These are phyloP conservation scores for Hydrangea macrophylla DNA, from an alignment of 148 eudicot species.

Conservation along the genomic window DNA sequence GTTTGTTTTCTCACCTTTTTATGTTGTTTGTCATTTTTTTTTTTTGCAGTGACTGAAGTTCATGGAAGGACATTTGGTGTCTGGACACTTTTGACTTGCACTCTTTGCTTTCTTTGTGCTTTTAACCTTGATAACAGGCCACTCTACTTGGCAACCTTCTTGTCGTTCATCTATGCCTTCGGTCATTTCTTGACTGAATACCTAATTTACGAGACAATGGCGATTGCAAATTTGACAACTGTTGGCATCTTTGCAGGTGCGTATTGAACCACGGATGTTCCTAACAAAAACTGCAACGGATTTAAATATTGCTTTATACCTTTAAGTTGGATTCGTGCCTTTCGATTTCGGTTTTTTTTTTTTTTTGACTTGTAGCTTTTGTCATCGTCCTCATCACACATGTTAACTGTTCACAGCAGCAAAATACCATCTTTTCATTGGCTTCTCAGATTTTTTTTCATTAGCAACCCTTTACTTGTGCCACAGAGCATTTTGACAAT, in stretches of 20 bases:
- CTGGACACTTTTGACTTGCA: conserved; percentile 94
- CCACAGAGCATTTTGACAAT: too few species aligned
- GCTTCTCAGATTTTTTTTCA: too few species aligned
- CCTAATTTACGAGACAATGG: conserved; percentile 75
- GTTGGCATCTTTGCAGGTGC: conserved; percentile 97
- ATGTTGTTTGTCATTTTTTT: too few species aligned
- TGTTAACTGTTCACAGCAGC: too few species aligned
- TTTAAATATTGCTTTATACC: background rate
- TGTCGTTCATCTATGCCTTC: conserved; percentile 81
- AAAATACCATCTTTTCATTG: too few species aligned
- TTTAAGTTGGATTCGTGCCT: background rate
- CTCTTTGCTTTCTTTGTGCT: conserved; percentile 90
- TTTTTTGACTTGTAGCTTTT: background rate
- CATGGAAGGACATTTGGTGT: conserved; percentile 97
- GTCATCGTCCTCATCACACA: background rate
- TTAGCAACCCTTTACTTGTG: too few species aligned
- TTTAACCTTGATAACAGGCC: conserved; percentile 94
- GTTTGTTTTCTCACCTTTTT: conserved; percentile 6
- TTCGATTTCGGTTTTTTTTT: background rate
- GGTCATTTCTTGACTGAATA: conserved; percentile 89
- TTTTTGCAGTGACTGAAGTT: conserved; percentile 78
- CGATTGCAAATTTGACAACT: conserved; percentile 70
- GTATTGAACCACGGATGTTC: conserved; percentile 19
- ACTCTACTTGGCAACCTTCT: conserved; percentile 68
- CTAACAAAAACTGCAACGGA: background rate